Base-by-base conservation (phyloP, 352 stramenopile species). In the Phytophthora pseudosyringae region DNA sequence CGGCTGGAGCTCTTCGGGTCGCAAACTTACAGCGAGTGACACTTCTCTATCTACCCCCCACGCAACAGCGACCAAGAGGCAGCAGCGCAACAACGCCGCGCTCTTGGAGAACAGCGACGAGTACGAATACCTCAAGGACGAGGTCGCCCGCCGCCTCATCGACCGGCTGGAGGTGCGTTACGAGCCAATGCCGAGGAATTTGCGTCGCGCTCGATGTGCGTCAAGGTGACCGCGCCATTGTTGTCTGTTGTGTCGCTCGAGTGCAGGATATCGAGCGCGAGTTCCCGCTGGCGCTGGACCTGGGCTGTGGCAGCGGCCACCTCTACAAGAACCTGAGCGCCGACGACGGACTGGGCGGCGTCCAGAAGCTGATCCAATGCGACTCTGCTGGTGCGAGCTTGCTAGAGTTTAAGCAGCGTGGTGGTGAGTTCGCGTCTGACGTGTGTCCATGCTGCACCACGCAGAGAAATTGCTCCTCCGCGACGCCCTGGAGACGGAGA, bases 121-220 rank as follows among this genome's bases (percentile, higher is more conserved):
- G 64, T 94, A 90, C 66, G 88, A 96, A 56, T 96, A 96, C 58
- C 65, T 96, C 29, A 91, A 93, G 64, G 84, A 94, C 53, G 86
- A 96, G 60, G 88, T 96, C 35, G 84, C 88, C 4, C 82, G 84
- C n/a, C 83, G 86, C 3, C 71, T 96, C 16, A 81, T 94, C 11
- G 88, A 94, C 62, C 88, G 88, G 0, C 69, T 96, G 8, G 81
- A 93, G 77, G 83, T 92, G 44, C 28, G 57, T 15, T 12, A 35
- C 25, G 25, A 49, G 21, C 26, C 18, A 18, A 45, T 45, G 13
- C 10, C 35, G 15, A 21, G 41, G 4, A 35, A n/a, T 9, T 28
- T 13, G 12, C n/a, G 32, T 43, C 6, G n/a, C 3, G 50, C 9
- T 40, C 7, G 15, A 12, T 56, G 36, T 44, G 25, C 16, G 45